Conservation (phyloP, 345 rosid species). For the Cardamine chenopodiifolia region DNA sequence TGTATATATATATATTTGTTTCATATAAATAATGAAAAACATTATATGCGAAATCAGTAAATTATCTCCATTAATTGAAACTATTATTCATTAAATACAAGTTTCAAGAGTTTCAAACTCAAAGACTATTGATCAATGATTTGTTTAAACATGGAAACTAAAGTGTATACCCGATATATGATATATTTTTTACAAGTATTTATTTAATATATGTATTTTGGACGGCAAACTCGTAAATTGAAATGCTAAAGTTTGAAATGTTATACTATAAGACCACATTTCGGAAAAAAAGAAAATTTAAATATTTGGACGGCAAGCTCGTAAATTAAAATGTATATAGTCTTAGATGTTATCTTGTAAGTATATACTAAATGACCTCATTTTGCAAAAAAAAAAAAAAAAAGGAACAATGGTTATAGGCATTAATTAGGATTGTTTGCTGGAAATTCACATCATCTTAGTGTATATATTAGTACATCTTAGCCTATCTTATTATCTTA, state of each 20-base stretch:
- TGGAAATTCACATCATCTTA: conserved; percentile 24
- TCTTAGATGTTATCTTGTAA: not conserved
- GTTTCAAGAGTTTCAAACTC: not conserved
- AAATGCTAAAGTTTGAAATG: not conserved
- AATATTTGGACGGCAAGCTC: conserved; percentile 21
- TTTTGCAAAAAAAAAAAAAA: not conserved
- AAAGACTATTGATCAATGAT: not conserved
- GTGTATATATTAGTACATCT: not conserved
- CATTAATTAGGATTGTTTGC: conserved; percentile 26
- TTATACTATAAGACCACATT: not conserved
- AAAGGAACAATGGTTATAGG: not conserved
- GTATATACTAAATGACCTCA: not conserved
- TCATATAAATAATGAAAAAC: not conserved
- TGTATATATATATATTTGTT: not conserved
- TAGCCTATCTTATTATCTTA: not conserved
- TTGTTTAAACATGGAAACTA: not conserved
- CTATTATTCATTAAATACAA: not conserved
- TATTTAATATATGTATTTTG: not conserved
- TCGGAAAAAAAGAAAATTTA: not conserved
- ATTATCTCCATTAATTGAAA: not conserved
- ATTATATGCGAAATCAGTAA: not conserved
- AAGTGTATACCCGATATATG: not conserved
- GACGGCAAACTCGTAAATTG: conserved; percentile 18
- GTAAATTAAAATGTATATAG: not conserved
- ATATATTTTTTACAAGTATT: not conserved